A percentile compares a stretch with the other conserved stretches of the same genome.
Conservation (phyloP, 257 asterid species). For the Vinca minor region DNA sequence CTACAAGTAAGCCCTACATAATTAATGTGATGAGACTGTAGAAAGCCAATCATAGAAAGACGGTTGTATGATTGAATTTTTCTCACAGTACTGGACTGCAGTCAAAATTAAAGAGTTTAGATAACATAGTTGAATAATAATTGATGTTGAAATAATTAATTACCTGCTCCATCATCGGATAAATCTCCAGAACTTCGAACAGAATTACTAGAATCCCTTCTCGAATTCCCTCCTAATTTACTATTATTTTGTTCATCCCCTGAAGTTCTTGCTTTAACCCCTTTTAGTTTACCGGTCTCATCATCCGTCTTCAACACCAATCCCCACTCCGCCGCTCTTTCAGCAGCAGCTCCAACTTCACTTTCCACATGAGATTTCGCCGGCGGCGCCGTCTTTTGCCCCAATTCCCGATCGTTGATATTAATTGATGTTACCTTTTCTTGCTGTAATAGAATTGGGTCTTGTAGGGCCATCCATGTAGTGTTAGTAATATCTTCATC, state of each 20-base stretch:
- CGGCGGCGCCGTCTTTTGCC: conserved; percentile 14
- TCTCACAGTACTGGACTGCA: too few species aligned
- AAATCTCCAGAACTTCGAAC: conserved; percentile 63
- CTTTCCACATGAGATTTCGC: conserved; percentile 8
- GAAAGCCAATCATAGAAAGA: too few species aligned
- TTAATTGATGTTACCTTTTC: conserved; percentile 4
- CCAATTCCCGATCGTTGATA: conserved; percentile 25
- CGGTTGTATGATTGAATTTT: too few species aligned
- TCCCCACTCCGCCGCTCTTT: conserved; percentile 99
- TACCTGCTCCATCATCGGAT: conserved; percentile 65
- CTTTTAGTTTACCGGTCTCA: conserved; percentile 76
- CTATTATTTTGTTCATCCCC: conserved; percentile 43
- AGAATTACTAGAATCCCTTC: conserved; percentile 72
- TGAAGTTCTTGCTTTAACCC: conserved; percentile 82
- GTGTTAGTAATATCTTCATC: conserved; percentile 37
- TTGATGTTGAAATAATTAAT: background rate
- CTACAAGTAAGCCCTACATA: too few species aligned
- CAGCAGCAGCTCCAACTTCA: conserved; percentile 55
- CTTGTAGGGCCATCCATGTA: conserved; percentile 92
- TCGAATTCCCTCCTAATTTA: conserved; percentile 17
- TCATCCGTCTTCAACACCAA: conserved; percentile 64
- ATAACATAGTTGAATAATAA: too few species aligned
- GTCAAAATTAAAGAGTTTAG: too few species aligned
- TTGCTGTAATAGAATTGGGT: conserved; percentile 12
- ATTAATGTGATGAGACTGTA: too few species aligned